Evolutionary conservation across 2,329 filamentous ascomycete genomes (phyloP).

Genomic region (Aspergillus sp.): DNA sequence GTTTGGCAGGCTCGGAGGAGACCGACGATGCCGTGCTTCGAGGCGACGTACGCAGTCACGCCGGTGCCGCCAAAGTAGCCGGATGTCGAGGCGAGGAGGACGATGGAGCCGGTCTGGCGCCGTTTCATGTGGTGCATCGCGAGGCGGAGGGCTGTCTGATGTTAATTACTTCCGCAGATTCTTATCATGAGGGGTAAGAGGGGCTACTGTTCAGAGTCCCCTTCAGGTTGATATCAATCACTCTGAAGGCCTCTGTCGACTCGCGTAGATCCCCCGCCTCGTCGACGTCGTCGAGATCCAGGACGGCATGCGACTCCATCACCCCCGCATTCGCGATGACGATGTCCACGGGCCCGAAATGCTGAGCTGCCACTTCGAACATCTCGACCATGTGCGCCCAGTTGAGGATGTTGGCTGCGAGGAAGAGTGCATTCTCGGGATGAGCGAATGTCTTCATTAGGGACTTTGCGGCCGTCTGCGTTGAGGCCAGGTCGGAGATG

Average conservation of each 20-base stretch:
- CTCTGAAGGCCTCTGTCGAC: conserved; percentile 24
- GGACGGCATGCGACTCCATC: conserved; percentile 27
- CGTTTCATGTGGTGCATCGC: conserved; percentile 26
- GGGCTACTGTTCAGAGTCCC: conserved; percentile 45
- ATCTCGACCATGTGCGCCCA: conserved; percentile 37
- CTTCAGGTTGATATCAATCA: conserved; percentile 45
- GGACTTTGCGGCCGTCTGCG: not conserved
- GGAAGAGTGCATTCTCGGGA: conserved; percentile 25
- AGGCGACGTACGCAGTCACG: conserved; percentile 44
- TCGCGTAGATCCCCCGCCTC: conserved; percentile 18
- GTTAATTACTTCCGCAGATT: too few species aligned
- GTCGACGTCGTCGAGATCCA: conserved; percentile 27
- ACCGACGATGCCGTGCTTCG: conserved; percentile 45
- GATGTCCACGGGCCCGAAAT: conserved; percentile 39
- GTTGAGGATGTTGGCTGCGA: conserved; percentile 35
- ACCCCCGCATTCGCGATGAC: conserved; percentile 46
- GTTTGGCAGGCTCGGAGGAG: conserved; percentile 39
- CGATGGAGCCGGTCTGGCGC: conserved; percentile 33
- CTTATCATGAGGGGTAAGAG: not conserved
- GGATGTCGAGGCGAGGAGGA: conserved; percentile 43
- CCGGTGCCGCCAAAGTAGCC: conserved; percentile 46
- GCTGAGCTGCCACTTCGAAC: conserved; percentile 30
- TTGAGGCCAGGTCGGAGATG: conserved; percentile 30
- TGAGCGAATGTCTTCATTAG: conserved; percentile 8
- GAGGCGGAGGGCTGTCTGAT: conserved; percentile 30